Evolutionary conservation across 1,284 basidiomycete species (phyloP), one percentile per base, ranked within the genome.

Genomic region (Fomitopsis palustris): DNA sequence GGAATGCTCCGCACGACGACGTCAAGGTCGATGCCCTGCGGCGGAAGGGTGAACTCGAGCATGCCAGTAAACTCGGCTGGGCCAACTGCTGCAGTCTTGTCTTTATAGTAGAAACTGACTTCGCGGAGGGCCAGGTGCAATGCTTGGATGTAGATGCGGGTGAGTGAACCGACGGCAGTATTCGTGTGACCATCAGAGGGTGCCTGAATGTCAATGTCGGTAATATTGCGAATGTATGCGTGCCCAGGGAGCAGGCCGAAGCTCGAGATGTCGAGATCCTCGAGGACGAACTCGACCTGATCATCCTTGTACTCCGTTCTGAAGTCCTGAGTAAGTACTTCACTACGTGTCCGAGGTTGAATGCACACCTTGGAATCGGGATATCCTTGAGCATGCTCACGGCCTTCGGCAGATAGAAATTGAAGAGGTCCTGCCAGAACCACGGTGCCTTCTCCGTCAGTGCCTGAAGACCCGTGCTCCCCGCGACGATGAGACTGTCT

Each of bases 401-500:
- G 1, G 81, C 27, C 10, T 78, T 78, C 6, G 86, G 87, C 1
- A 84, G 64, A 58, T 88, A 87, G 4, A 87, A 84, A 60, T 82
- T 84, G 76, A 88, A 84, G 6, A 88, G 55, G 56, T 90, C 88
- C 68, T 86, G 81, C 85, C 85, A 88, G 72, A 90, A 81, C 87
- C 87, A 89, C 1, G 83, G 80, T 3, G 80, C 79, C 49, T 84
- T 78, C 52, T 86, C 84, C 64, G 84, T 67, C 2, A 79, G 77
- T 10, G 78, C 75, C 64, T 85, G 78, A 51, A 85, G 56, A 14
- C 80, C 79, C 0, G 70, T 62, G 17, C 72, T 75, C 0, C 77
- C 72, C 0, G 74, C 72, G 23, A 77, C 74, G 7, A 78, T 62
- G 17, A 81, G 66, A 1, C 75, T 78, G n/a, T 71, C 64, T 64